These are phyloP conservation scores for Epichloe uncinata DNA, from an alignment of 2,329 filamentous ascomycete genomes.

Conservation along the genomic window DNA sequence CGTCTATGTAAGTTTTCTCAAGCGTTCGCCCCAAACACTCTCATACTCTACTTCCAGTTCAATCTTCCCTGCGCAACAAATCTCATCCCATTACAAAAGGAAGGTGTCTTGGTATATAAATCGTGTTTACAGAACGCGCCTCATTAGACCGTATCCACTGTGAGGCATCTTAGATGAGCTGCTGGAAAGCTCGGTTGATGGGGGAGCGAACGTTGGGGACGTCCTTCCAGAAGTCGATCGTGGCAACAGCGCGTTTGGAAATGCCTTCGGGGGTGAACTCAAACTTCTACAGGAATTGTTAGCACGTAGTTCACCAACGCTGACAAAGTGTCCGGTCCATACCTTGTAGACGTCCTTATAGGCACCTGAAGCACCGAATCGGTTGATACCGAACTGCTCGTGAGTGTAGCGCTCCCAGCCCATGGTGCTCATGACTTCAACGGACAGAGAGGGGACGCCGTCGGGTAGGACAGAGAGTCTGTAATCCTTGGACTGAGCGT, in stretches of 20 bases:
- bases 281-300: constrained; percentile 62
- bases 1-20: constrained; percentile 10
- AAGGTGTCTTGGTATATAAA: constrained; percentile 1
- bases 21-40: too few species aligned
- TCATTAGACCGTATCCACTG: neutral
- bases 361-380: constrained; percentile 92
- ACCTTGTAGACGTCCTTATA: constrained; percentile 97
- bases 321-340: constrained; percentile 21
- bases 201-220: constrained; percentile 77
- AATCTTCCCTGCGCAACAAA: constrained; percentile 15
- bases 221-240: constrained; percentile 96
- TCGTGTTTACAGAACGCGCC: neutral
- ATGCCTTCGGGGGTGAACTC: constrained; percentile 96
- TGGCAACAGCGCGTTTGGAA: constrained; percentile 83
- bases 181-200: constrained; percentile 93
- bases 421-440: constrained; percentile 94
- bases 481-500: constrained; percentile 89
- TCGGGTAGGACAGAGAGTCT: constrained; percentile 84
- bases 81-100: constrained; percentile 7
- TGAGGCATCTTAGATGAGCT: constrained; percentile 60
- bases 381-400: constrained; percentile 98
- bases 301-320: constrained; percentile 13
- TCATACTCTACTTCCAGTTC: constrained; percentile 13
- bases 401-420: constrained; percentile 99
- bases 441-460: constrained; percentile 81